Base-by-base conservation (phyloP, 768 basidiomycete species). In the Hericium coralloides region DNA sequence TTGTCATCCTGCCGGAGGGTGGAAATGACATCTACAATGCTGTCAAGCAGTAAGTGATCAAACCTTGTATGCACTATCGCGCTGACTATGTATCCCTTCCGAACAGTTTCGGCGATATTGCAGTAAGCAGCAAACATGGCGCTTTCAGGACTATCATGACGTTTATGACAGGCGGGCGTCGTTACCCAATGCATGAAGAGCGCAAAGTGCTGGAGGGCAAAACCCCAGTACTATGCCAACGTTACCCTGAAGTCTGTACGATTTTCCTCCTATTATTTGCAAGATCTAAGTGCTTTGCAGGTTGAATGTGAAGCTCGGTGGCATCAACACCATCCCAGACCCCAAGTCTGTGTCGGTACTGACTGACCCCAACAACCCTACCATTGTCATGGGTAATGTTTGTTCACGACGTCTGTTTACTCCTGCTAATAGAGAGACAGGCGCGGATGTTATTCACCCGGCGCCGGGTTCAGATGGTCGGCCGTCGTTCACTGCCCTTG, bases 391-490 rank as follows among this genome's bases (percentile, higher is more conserved):
- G 79, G 90, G 89, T 78, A 71, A 61, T 68, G 41, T 18, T 1
- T 26, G 15, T 20, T 45, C 22, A 18, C 60, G 6, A 50, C 12
- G 26, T 2, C n/a, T 22, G 36, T 31, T 49, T 43, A 3, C 45
- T 14, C 36, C 64, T 38, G 15, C 22, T 52, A 12, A 58, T 15
- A 9, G 31, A 31, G 53, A 55, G 52, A 45, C 59, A 87, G 85
- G 87, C 59, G 89, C 89, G 17, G 89, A 92, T 67, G 88, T 89
- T 26, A 88, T 89, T 41, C 89, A 92, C 63, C 89, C 91, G 9
- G 79, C 88, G 7, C 89, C 91, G 18, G 89, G 89, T 9, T 79
- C 87, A 0, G 80, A 79, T n/a, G 87, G 83, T 17, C 80, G 84
- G 3, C 91, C 91, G 1, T 92, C 90, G 0, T 92, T 88, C 67